Evolutionary conservation across 352 stramenopile species (phyloP), one percentile per base, ranked within the genome.

Genomic region (Phytophthora rubi): DNA sequence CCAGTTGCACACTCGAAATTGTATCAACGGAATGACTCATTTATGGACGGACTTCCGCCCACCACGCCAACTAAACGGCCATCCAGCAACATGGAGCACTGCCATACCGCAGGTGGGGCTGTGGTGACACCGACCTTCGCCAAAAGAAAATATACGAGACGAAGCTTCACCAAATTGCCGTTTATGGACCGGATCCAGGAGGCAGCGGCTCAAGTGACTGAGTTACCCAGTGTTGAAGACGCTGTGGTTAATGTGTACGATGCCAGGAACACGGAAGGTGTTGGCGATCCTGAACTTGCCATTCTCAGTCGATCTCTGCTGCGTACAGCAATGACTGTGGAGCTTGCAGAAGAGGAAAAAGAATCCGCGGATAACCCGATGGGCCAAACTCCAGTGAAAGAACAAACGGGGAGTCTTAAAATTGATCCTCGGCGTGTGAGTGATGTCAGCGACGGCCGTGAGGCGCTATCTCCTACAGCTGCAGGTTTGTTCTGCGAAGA

Each of bases 401-500:
- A 70, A 13, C 59, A 59, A 64, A 4, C 44, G 57, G 48, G 13
- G 30, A 26, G 8, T 32, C 26, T 12, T n/a, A 62, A 71, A 54
- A n/a, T 39, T 26, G 33, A 68, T 37, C 16, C 18, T 13, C 52
- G 44, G 28, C 47, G 53, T 51, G 39, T 0, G 57, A 47, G 37
- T 66, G 63, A 71, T 35, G 1, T 26, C 26, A 68, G 26, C 33
- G 56, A 77, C 44, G 54, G 21, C 21, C 61, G 62, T 55, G 72
- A 68, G 64, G 42, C 63, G 23, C 61, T 82, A 8, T 90, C 83
- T 33, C 83, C 83, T 10, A 72, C 60, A 35, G 72, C 77, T 42
- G 78, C 85, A 8, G 76, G 79, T 48, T 63, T 93, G 53, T 77
- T 91, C 37, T 93, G 85, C 42, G 83, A 81, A 48, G 85, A 93